Evolutionary conservation across 73 alveolate genomes (phyloP), one percentile per base, ranked within the genome.

Genomic region (Tetrahymena malaccensis): DNA sequence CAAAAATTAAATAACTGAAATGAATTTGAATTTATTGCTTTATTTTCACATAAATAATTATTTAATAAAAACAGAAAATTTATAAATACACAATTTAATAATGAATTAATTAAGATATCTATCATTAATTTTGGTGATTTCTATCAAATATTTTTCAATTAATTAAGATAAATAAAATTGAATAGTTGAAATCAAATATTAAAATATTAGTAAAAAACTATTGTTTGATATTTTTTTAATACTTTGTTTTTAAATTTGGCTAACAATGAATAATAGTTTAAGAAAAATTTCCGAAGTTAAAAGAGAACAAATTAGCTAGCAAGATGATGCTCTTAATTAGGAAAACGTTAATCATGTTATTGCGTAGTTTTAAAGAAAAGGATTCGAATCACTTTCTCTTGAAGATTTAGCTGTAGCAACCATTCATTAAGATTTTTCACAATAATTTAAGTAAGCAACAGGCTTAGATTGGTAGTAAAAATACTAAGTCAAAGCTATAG

Each of bases 341-440:
- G 89, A 70, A 27, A 70, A 70, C 25, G 89, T 70, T 8, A 70
- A 11, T 70, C 89, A 95, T 94, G 97, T 98, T 84, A 98, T 99
- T 94, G 96, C 95, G 94, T 98, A 99, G 94, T 97, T 97, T 94
- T 94, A 98, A 93, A 99, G 98, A 95, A 98, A 98, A 94, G 99
- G 99, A 13, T 98, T 99, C 93, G 98, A 98, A 57, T 96, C 99
- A 13, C 95, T 99, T 38, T 94, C 99, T 13, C 98, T 99, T 27
- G 99, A 99, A 94, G 99, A 99, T 94, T 96, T 99, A 11, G 99
- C 99, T 3, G 94, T 98, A 44, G 98, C 99, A 15, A 95, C 98
- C 95, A 98, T 98, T 35, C 97, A 97, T 94, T 99, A 98, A 17
- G 97, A 98, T 93, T 99, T 98, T 95, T 97, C 99, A 38, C 50